Percentiles rank a stretch among this genome's conserved stretches.
These are phyloP conservation scores for Malus sieversii DNA, from an alignment of 306 rosid genomes.

Conservation along the genomic window DNA sequence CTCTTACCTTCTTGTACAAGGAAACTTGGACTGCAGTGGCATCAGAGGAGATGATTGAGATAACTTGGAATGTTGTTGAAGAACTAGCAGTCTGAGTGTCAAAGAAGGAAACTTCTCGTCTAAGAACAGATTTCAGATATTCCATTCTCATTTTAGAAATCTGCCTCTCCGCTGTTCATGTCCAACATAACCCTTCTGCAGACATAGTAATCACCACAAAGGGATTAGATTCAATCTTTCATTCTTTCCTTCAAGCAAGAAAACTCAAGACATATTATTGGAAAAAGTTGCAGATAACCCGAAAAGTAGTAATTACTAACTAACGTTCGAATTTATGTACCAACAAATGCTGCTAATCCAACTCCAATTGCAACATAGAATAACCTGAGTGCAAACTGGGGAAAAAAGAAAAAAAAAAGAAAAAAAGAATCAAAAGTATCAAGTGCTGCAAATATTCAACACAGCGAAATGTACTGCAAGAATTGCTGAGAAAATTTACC, in stretches of 20 bases:
- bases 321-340: constrained; percentile 25
- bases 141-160: constrained; percentile 73
- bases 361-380: constrained; percentile 70
- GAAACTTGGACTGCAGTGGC: constrained; percentile 79
- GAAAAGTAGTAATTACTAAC: background rate
- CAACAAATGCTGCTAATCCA: constrained; percentile 73
- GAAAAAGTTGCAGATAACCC: background rate
- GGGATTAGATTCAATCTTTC: background rate
- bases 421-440: background rate
- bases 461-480: background rate
- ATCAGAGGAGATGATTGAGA: constrained; percentile 67
- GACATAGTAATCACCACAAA: constrained; percentile 13
- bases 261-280: background rate
- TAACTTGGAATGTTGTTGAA: constrained; percentile 73
- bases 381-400: constrained; percentile 64
- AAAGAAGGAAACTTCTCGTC: constrained; percentile 86
- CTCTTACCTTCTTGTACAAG: constrained; percentile 64
- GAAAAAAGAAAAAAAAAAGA: background rate
- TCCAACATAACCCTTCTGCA: constrained; percentile 86
- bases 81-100: constrained; percentile 62
- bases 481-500: background rate
- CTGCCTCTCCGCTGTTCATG: constrained; percentile 87
- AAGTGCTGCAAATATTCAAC: constrained; percentile 2
- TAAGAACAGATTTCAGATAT: constrained; percentile 72
- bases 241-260: background rate